These are phyloP conservation scores for Pichia rugopelliculosa DNA, from an alignment of 805 yeast species.

Conservation along the genomic window DNA sequence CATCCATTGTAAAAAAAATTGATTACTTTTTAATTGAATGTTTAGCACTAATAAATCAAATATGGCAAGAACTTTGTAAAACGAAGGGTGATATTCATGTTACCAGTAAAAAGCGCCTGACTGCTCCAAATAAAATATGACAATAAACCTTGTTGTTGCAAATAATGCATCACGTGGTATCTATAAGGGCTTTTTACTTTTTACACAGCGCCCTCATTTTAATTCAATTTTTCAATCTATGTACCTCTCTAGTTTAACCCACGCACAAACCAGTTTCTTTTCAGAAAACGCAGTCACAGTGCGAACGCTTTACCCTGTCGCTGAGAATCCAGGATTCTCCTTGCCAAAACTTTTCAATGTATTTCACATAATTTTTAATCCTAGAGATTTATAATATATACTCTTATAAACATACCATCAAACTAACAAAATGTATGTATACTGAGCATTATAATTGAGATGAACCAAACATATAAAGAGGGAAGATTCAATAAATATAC, in stretches of 20 bases:
- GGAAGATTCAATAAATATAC: neutral
- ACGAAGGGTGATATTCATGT: too few relatives aligned
- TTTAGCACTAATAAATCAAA: too few relatives aligned
- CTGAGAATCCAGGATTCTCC: neutral
- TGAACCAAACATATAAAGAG: neutral
- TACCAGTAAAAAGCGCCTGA: too few relatives aligned
- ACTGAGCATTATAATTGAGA: neutral
- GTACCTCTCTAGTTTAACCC: too few relatives aligned
- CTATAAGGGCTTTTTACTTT: too few relatives aligned
- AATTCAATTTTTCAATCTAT: too few relatives aligned
- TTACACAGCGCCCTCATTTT: too few relatives aligned
- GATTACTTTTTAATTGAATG: neutral
- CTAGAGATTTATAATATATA: neutral
- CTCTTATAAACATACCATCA: neutral
- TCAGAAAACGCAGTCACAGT: neutral
- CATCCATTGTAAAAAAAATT: constrained; percentile 33
- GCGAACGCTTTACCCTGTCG: neutral
- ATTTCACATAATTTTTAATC: neutral
- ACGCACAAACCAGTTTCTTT: neutral
- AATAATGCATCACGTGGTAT: neutral
- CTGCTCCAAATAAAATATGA: too few relatives aligned
- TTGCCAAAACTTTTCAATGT: constrained; percentile 6
- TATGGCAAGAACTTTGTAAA: too few relatives aligned
- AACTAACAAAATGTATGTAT: constrained; percentile 5
- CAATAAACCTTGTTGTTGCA: too few relatives aligned